A percentile compares a stretch with the other conserved stretches of the same genome.
These are phyloP conservation scores for Clavariopsis aquatica DNA, from an alignment of 495 filamentous ascomycete genomes.

Conservation along the genomic window DNA sequence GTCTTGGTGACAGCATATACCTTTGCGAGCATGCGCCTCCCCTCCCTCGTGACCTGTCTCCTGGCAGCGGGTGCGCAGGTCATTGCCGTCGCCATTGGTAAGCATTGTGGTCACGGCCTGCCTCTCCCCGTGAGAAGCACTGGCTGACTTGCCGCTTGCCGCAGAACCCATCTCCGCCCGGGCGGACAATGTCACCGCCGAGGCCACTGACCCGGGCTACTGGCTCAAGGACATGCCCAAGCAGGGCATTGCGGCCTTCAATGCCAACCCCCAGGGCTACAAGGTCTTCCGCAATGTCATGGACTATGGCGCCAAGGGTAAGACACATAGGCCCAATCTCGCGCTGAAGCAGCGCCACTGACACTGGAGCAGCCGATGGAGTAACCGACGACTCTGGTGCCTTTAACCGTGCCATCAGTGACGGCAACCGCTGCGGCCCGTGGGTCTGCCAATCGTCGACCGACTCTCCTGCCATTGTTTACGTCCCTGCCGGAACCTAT, in stretches of 20 bases:
- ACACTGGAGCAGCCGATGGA: constrained; percentile 61
- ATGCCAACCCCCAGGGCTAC: constrained; percentile 50
- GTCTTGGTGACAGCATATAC: constrained; percentile 1
- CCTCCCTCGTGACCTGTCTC: constrained; percentile 22
- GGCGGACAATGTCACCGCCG: neutral
- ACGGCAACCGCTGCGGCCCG: constrained; percentile 71
- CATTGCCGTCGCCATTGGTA: neutral
- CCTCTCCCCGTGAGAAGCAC: neutral
- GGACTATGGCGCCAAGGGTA: constrained; percentile 52
- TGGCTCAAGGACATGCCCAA: constrained; percentile 35
- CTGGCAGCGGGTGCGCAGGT: constrained; percentile 18
- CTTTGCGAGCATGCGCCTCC: constrained; percentile 4
- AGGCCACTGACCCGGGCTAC: constrained; percentile 14
- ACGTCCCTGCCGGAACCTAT: constrained; percentile 46
- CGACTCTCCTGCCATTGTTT: constrained; percentile 51
- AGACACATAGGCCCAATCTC: neutral
- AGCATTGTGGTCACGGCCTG: neutral
- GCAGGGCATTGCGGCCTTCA: constrained; percentile 41
- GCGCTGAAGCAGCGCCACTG: neutral
- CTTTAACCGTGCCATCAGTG: constrained; percentile 82
- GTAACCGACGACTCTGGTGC: constrained; percentile 80
- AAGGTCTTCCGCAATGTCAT: constrained; percentile 85
- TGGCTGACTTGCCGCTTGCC: neutral
- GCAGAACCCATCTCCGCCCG: neutral
- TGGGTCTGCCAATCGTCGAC: constrained; percentile 79